phyloP scores from a whole-genome alignment of 768 basidiomycete genomes.

The Coprinellus aureogranulatus region DNA sequence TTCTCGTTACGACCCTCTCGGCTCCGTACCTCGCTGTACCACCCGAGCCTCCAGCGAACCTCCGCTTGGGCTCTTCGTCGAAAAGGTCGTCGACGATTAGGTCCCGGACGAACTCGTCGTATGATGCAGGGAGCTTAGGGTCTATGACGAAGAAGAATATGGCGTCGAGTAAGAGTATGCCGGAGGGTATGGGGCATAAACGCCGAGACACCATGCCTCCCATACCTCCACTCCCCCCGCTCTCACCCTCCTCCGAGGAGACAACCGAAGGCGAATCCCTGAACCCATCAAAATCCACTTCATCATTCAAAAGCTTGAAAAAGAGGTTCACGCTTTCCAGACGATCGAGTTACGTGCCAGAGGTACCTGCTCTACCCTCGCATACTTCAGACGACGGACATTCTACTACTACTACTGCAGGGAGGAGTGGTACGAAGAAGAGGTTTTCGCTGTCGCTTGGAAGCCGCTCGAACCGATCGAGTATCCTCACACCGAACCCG shows the following conservation, averaged over 20 bases:
- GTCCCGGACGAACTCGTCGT: too few relatives aligned
- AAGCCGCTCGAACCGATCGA: too few relatives aligned
- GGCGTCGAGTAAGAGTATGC: background rate
- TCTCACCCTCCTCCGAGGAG: background rate
- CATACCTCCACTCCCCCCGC: too few relatives aligned
- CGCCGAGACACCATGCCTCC: too few relatives aligned
- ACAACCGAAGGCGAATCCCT: background rate
- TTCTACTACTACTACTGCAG: too few relatives aligned
- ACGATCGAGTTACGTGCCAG: background rate
- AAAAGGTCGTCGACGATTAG: background rate
- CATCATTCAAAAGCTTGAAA: background rate
- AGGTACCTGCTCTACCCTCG: background rate
- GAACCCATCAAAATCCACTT: background rate
- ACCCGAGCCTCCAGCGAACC: conserved; percentile 3
- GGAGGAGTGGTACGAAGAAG: too few relatives aligned
- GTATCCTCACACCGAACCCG: background rate
- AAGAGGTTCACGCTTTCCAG: background rate
- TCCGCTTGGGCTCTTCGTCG: background rate
- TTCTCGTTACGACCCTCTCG: conserved; percentile 42
- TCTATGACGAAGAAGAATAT: background rate
- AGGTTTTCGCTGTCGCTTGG: background rate
- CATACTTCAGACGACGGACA: background rate
- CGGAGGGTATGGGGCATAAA: too few relatives aligned
- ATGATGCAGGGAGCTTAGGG: background rate
- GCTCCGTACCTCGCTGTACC: conserved; percentile 31